These are phyloP conservation scores for Penicillium salamii DNA, from an alignment of 495 filamentous ascomycete species.

Conservation along the genomic window DNA sequence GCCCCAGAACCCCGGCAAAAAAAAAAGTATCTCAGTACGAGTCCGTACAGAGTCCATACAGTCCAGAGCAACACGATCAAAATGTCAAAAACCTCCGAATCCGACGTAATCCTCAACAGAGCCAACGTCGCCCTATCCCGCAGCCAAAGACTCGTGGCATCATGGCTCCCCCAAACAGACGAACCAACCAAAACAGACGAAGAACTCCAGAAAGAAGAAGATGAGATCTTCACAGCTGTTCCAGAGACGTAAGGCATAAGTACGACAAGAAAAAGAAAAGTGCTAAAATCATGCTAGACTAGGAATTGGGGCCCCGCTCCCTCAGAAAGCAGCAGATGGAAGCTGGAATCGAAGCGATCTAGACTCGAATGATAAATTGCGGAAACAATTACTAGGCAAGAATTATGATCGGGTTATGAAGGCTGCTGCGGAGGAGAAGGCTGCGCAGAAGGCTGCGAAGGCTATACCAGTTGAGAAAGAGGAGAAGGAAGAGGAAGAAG, in stretches of 20 bases:
- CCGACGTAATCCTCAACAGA: slow-evolving; percentile 49
- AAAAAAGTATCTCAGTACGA: slow-evolving; percentile 5
- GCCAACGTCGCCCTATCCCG: slow-evolving; percentile 49
- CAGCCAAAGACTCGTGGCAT: slow-evolving; percentile 50
- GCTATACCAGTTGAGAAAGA: background rate
- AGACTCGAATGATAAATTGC: slow-evolving; percentile 42
- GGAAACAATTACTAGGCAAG: slow-evolving; percentile 48
- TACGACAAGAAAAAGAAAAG: background rate
- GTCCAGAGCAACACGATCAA: no score
- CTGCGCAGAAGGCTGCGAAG: slow-evolving; percentile 1
- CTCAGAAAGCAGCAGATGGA: slow-evolving; percentile 38
- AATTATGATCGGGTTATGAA: slow-evolving; percentile 44
- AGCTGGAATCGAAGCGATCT: slow-evolving; percentile 40
- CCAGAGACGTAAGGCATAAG: slow-evolving; percentile 45
- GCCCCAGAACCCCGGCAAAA: background rate
- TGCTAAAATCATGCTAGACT: no score
- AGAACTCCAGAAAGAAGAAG: slow-evolving; percentile 45
- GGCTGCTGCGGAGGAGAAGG: slow-evolving; percentile 14
- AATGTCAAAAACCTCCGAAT: slow-evolving; percentile 39
- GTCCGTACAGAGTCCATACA: no score
- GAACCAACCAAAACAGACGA: slow-evolving; percentile 43
- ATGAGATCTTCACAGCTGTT: slow-evolving; percentile 50
- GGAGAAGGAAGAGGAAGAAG: slow-evolving; percentile 31
- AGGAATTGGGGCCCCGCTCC: slow-evolving; percentile 46
- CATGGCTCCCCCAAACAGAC: slow-evolving; percentile 49